Base-by-base conservation (phyloP, 148 eudicot genomes). In the Spergularia marina region DNA sequence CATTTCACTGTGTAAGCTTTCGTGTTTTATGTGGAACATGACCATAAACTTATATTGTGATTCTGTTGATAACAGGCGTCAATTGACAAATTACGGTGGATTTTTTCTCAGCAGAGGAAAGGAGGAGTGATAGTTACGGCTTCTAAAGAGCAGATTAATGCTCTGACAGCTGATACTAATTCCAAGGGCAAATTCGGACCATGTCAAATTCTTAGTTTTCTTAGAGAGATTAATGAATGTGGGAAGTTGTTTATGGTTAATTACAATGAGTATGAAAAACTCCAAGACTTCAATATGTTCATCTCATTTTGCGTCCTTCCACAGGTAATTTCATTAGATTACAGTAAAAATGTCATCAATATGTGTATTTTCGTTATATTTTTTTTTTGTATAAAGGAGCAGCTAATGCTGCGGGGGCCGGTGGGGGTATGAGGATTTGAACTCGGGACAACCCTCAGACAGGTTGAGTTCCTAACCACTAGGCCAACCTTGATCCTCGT, bases 141-240 rank as follows among this genome's bases (percentile, higher is more conserved):
- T 40, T 80, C 90, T 0, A 75, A 79, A 66, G 97, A 94, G 82
- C 97, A 94, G 56, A 89, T 92, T 68, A 82, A 69, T 67, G 76
- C 91, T 34, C 21, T 92, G 85, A 89, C 87, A 85, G 86, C 67
- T 12, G 84, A 87, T 49, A 79, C 21, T 21, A 53, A 53, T 12
- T 58, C 76, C 10, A 82, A 40, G 73, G 77, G 3, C 2, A 7
- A 36, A 4, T 74, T 85, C 0, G 89, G 79, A 12, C 82, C 87
- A 2, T 56, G 78, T 71, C 85, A 90, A 51, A 70, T 94, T 60
- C 82, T 84, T 39, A 64, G 78, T 62, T 79, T 89, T 7, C 88
- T 93, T n/a, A 62, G 82, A 15, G 76, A 80, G 3, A 74, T 84
- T 0, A 90, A 92, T 78, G 83, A 90, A 6, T 82, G 76, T 70